Conservation (phyloP, 2,329 filamentous ascomycete genomes). For the Fusarium nygamai region DNA sequence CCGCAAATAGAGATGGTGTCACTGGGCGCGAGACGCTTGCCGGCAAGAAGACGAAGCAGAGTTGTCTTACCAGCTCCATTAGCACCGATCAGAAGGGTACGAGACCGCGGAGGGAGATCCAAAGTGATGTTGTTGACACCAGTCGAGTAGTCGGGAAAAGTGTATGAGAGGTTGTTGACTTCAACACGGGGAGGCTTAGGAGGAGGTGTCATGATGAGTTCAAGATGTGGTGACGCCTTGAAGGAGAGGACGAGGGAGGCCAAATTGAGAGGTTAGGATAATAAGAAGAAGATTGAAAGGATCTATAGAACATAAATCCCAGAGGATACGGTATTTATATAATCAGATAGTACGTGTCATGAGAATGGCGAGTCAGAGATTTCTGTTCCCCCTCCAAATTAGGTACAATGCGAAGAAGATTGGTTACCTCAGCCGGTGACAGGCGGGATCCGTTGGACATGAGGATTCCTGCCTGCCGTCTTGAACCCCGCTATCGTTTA, state of each 20-base stretch:
- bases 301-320: background rate
- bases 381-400: constrained; percentile 19
- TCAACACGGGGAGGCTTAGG: constrained; percentile 68
- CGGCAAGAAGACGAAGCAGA: constrained; percentile 90
- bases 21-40: constrained; percentile 88
- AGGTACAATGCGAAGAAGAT: constrained; percentile 3
- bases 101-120: constrained; percentile 80
- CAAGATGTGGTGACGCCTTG: constrained; percentile 1
- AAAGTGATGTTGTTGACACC: constrained; percentile 81
- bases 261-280: background rate
- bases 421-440: constrained; percentile 13
- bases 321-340: background rate
- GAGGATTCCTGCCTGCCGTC: background rate
- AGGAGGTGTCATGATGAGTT: constrained; percentile 42
- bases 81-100: constrained; percentile 92
- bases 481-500: constrained; percentile 25
- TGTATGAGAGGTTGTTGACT: constrained; percentile 83
- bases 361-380: constrained; percentile 17
- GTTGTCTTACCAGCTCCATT: constrained; percentile 99
- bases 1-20: constrained; percentile 80
- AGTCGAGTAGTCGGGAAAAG: constrained; percentile 84
- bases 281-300: background rate
- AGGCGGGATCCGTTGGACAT: constrained; percentile 37
- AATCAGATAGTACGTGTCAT: background rate
- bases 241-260: background rate